Evolutionary conservation across 1,139 yeast genomes (phyloP), one percentile per base, ranked within the genome.

Genomic region (Suhomyces bolitotheri): DNA sequence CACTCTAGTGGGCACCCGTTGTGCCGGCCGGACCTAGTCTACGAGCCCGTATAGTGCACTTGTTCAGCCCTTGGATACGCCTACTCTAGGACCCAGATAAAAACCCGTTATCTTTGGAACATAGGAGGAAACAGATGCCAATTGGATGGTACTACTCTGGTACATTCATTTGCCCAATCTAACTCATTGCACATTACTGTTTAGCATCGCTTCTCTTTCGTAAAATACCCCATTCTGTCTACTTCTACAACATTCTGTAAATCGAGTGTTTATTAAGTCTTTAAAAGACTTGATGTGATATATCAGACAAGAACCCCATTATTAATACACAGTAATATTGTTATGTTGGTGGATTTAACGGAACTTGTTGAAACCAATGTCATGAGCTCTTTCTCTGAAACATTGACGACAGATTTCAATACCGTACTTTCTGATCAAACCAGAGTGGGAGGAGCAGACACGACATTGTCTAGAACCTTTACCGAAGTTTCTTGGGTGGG

Each of bases 381-480:
- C 97, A 72, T 80, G 72, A 64, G 98, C 98, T 80, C 82, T 90
- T 80, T 94, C 99, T 83, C 99, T 90, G 97, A 94, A 94, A 79
- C 97, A 92, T 82, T 94, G 99, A 86, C 99, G 95, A 80, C 97
- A 92, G 82, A 94, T 82, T 89, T 88, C 85, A 70, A 94, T 80
- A 69, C 95, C 98, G 94, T 94, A 94, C 83, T 94, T 94, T 87
- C 99, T 90, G 83, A 94, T 88, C 74, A 94, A 88, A 82, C 98
- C 98, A 64, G 89, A 75, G 92, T 92, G 97, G 75, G 96, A 86
- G 61, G 96, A 82, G 73, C 97, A 90, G 79, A 90, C 90, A 78
- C 98, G 95, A 82, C 97, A 90, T 78, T 85, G 94, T 82, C 99
- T 96, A 67, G 97, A 87, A 79, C 99, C 99, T 88, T 94, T 94